Percentiles rank a stretch among this genome's conserved stretches.
Conservation (phyloP, 257 asterid genomes). For the Forsythia suspensa region DNA sequence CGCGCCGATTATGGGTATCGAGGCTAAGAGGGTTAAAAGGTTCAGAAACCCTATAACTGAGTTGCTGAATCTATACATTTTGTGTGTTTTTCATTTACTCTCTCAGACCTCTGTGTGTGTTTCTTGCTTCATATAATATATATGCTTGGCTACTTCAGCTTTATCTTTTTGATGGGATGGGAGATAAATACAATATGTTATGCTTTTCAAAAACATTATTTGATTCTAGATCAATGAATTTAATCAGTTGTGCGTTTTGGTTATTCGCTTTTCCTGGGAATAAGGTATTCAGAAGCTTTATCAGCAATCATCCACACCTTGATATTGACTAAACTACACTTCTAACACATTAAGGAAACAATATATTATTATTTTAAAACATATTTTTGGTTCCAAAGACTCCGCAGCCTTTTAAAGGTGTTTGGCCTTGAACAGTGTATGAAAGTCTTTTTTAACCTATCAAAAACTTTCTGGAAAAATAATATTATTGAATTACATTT, state of each 20-base stretch:
- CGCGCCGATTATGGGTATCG: conserved; percentile 95
- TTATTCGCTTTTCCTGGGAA: conserved; percentile 47
- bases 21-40: conserved; percentile 83
- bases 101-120: not conserved
- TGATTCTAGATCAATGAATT: conserved; percentile 18
- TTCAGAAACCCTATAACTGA: conserved; percentile 85
- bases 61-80: conserved; percentile 86
- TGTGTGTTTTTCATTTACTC: not conserved
- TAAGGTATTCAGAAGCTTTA: conserved; percentile 27
- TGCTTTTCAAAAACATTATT: not conserved
- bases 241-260: conserved; percentile 24
- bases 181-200: not conserved
- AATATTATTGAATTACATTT: not conserved
- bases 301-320: conserved; percentile 13
- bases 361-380: conserved; percentile 21
- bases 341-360: conserved; percentile 78
- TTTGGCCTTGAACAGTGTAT: not conserved
- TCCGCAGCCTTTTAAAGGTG: not conserved
- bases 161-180: conserved; percentile 12
- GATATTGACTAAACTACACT: conserved; percentile 40
- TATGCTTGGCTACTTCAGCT: conserved; percentile 21
- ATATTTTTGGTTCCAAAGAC: not conserved
- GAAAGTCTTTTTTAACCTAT: not conserved
- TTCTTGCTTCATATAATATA: not conserved
- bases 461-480: not conserved